phyloP scores from a whole-genome alignment of 2,329 filamentous ascomycete genomes.

The Colletotrichum incanum region DNA sequence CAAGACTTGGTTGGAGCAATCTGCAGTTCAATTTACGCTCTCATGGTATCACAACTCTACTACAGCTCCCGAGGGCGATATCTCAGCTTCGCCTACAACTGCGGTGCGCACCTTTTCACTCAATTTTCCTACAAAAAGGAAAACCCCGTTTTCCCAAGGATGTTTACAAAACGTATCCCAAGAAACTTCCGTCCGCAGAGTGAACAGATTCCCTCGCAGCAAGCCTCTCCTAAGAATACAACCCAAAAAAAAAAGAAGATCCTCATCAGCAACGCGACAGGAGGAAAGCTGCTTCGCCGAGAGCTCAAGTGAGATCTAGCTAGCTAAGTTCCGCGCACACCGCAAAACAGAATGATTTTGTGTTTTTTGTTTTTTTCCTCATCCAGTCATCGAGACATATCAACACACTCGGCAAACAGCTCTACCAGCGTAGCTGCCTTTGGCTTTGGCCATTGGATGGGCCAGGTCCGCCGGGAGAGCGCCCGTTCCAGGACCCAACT shows the following conservation, averaged over 20 bases:
- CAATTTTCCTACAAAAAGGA: slow-evolving; percentile 2
- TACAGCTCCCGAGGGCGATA: neutral
- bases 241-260: neutral
- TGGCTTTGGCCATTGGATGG: neutral
- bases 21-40: slow-evolving; percentile 1
- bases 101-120: slow-evolving; percentile 16
- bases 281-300: slow-evolving; percentile 11
- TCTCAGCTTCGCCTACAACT: neutral
- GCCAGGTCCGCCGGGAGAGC: neutral
- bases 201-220: neutral
- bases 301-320: slow-evolving; percentile 11
- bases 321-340: slow-evolving; percentile 19
- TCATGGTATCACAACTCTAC: slow-evolving; percentile 30
- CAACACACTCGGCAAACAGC: slow-evolving; percentile 26
- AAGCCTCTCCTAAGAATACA: slow-evolving; percentile 5
- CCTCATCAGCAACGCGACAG: neutral
- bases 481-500: neutral
- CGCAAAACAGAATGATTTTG: neutral
- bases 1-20: neutral
- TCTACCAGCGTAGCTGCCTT: slow-evolving; percentile 33
- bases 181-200: neutral
- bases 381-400: slow-evolving; percentile 1
- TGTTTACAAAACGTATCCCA: slow-evolving; percentile 6
- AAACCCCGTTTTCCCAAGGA: neutral
- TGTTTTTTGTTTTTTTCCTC: neutral